These are phyloP conservation scores for Ustilago nuda DNA, from an alignment of 1,284 basidiomycete genomes.

Conservation along the genomic window DNA sequence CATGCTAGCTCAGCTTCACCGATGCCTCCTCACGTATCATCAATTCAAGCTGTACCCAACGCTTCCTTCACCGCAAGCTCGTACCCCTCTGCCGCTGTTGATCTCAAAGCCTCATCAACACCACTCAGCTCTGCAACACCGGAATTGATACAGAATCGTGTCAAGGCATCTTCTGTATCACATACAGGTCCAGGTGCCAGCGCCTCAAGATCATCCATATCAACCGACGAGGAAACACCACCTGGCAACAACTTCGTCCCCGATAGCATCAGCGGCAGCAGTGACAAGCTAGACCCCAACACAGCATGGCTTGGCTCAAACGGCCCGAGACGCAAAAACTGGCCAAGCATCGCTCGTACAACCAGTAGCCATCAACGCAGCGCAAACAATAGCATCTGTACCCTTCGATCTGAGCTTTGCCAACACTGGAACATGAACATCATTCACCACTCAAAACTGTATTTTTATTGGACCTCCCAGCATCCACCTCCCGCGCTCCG, in stretches of 20 bases:
- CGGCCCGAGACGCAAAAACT: not conserved
- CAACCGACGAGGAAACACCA: constrained; percentile 42
- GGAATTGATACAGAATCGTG: constrained; percentile 19
- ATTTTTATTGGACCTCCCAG: constrained; percentile 27
- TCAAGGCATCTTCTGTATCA: not conserved
- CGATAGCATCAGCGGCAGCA: not conserved
- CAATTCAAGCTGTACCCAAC: not conserved
- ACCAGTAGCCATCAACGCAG: constrained; percentile 29
- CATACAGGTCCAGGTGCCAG: constrained; percentile 8
- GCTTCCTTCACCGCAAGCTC: constrained; percentile 2
- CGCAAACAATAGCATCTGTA: constrained; percentile 17
- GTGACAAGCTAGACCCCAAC: constrained; percentile 1
- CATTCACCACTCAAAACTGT: constrained; percentile 18
- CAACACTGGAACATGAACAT: not conserved
- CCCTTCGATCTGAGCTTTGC: constrained; percentile 31
- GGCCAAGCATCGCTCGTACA: constrained; percentile 14
- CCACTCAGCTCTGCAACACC: constrained; percentile 36
- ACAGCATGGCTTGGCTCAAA: constrained; percentile 10
- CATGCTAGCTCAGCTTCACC: constrained; percentile 32
- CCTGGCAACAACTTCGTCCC: constrained; percentile 3
- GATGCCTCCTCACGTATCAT: constrained; percentile 1
- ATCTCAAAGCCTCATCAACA: constrained; percentile 19
- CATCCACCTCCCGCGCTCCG: not conserved
- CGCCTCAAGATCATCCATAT: constrained; percentile 27
- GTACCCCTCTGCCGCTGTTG: constrained; percentile 5